Base-by-base conservation (phyloP, 2,329 filamentous ascomycete species). In the Trichoderma endophyticum region DNA sequence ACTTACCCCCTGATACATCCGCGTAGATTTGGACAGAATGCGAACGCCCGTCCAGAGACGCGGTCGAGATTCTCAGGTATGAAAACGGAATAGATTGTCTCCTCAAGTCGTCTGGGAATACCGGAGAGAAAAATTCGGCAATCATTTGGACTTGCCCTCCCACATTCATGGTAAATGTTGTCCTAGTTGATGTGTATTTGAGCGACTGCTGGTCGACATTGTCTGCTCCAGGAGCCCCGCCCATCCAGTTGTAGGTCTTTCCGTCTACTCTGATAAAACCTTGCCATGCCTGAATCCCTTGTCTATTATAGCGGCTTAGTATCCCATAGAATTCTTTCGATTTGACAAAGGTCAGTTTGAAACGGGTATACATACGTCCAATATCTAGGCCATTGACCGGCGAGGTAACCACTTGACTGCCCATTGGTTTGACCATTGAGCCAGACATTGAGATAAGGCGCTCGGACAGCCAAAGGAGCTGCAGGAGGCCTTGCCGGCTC, bases 381-480 rank as follows among this genome's bases (percentile, higher is more conserved):
- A 75, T 92, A 92, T 1, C 83, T 84, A 1, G 91, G 87, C 91
- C 91, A 94, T 77, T 89, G 81, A 2, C 91, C 91, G 0, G 91
- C 87, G 34, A 94, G 84, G 72, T 91, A 87, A 1, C 90, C 91
- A 39, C 90, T 89, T 77, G 91, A 88, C 11, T 88, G 87, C 26
- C 86, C 88, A 78, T 89, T 85, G 32, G 83, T 87, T 1, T 90
- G 90, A 11, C 86, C 89, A 71, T 87, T 82, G 56, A 91, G 84
- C 91, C 91, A 93, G 15, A 89, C 88, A 78, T 88, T 93, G 18
- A 95, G 81, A 75, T 95, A 95, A 0, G 93, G 93, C 11, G 90
- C 91, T 73, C 89, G 90, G 59, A 95, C 92, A 57, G 92, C 92
- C 39, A 95, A 81, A 14, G 93, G 92, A 32, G 92, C 84, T 1